Evolutionary conservation across 495 filamentous ascomycete genomes (phyloP).

Genomic region (Podospora didyma): DNA sequence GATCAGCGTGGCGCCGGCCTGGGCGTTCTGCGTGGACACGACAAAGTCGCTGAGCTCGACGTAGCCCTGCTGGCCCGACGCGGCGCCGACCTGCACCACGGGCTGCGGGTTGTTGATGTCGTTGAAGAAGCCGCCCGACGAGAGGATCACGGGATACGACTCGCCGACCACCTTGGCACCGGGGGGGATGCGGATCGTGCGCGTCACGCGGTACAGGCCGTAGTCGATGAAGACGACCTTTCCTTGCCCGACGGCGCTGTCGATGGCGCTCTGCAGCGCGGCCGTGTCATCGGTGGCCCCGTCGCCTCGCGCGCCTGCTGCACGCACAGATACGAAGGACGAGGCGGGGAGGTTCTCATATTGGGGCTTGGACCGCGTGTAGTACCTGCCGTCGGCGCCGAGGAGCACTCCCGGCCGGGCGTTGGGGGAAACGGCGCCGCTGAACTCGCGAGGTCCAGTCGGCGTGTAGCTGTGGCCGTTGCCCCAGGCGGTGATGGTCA

Average conservation of each 20-base stretch:
- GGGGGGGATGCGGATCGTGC: constrained; percentile 59
- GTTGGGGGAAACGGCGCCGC: constrained; percentile 35
- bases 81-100: constrained; percentile 69
- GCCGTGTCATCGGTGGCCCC: constrained; percentile 67
- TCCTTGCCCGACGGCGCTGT: constrained; percentile 58
- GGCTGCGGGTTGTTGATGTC: constrained; percentile 65
- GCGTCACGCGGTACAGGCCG: constrained; percentile 60
- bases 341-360: constrained; percentile 49
- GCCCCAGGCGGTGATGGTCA: constrained; percentile 49
- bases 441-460: constrained; percentile 34
- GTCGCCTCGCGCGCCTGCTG: constrained; percentile 68
- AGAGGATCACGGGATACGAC: constrained; percentile 83
- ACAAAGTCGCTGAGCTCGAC: constrained; percentile 80
- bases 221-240: constrained; percentile 56
- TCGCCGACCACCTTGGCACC: constrained; percentile 74
- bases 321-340: constrained; percentile 58
- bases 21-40: constrained; percentile 64
- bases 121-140: constrained; percentile 65
- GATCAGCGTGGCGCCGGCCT: constrained; percentile 68
- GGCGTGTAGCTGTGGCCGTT: constrained; percentile 42
- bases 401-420: constrained; percentile 35
- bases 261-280: constrained; percentile 53
- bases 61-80: constrained; percentile 64
- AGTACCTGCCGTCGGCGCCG: constrained; percentile 37
- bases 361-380: constrained; percentile 55